phyloP scores from a whole-genome alignment of 441 rosid species.

The Rhodomyrtus psidioides region DNA sequence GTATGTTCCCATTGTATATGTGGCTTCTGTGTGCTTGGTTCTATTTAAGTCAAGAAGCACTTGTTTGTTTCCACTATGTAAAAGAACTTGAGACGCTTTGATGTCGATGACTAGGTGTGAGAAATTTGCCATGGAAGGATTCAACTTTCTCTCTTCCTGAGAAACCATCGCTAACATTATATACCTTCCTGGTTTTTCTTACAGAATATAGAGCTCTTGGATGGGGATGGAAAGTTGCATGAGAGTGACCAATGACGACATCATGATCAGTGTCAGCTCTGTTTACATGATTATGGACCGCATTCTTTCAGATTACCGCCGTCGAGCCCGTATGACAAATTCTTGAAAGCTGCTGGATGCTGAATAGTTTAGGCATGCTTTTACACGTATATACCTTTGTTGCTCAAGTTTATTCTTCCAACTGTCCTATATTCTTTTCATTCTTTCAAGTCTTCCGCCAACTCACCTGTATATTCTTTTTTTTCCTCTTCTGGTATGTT shows the following conservation, averaged over 20 bases:
- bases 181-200: neutral
- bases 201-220: conserved; percentile 35
- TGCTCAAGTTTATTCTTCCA: neutral
- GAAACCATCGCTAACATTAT: neutral
- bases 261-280: conserved; percentile 29
- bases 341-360: conserved; percentile 94
- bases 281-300: conserved; percentile 36
- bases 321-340: conserved; percentile 86
- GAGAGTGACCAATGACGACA: conserved; percentile 19
- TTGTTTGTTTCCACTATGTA: neutral
- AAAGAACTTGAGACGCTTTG: neutral
- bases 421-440: neutral
- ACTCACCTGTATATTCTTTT: neutral
- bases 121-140: neutral
- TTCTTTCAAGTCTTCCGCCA: conserved; percentile 6
- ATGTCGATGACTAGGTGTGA: neutral
- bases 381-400: neutral
- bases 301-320: conserved; percentile 77
- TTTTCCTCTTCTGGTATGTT: neutral
- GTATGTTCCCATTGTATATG: neutral
- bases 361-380: conserved; percentile 17
- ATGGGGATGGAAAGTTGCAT: conserved; percentile 22
- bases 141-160: neutral
- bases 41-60: neutral
- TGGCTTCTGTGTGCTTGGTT: neutral